Conservation (phyloP, 2,329 filamentous ascomycete genomes). For the Pseudogymnoascus pannorum region DNA sequence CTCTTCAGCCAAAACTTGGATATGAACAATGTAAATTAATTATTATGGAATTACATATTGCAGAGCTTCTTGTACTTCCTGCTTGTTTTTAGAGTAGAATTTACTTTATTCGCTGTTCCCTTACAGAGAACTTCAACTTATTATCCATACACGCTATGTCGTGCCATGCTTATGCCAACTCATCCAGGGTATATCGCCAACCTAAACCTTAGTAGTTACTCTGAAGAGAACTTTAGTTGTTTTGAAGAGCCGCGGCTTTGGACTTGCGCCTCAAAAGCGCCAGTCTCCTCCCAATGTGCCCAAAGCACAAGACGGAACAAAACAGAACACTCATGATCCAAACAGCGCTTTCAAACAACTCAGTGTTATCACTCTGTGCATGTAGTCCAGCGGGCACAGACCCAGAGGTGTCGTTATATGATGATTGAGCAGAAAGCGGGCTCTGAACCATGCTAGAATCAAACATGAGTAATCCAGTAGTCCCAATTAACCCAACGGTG, state of each 20-base stretch:
- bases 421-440: constrained; percentile 15
- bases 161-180: background rate
- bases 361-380: constrained; percentile 46
- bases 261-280: constrained; percentile 37
- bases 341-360: constrained; percentile 64
- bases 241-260: background rate
- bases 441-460: constrained; percentile 66
- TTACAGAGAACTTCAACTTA: background rate
- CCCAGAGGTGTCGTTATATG: constrained; percentile 11
- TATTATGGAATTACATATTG: constrained; percentile 5
- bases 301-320: constrained; percentile 91
- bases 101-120: background rate
- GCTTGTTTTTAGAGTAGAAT: background rate
- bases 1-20: background rate
- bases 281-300: constrained; percentile 81
- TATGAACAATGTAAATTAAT: constrained; percentile 4
- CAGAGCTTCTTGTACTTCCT: background rate
- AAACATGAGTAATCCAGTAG: constrained; percentile 63
- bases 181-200: constrained; percentile 6
- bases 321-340: constrained; percentile 94
- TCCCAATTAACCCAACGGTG: constrained; percentile 65
- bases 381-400: constrained; percentile 29
- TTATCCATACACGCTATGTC: background rate
- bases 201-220: background rate
- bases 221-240: background rate